A percentile compares a stretch with the other conserved stretches of the same genome.
These are phyloP conservation scores for Mycena galericulata DNA, from an alignment of 768 basidiomycete genomes.

Conservation along the genomic window DNA sequence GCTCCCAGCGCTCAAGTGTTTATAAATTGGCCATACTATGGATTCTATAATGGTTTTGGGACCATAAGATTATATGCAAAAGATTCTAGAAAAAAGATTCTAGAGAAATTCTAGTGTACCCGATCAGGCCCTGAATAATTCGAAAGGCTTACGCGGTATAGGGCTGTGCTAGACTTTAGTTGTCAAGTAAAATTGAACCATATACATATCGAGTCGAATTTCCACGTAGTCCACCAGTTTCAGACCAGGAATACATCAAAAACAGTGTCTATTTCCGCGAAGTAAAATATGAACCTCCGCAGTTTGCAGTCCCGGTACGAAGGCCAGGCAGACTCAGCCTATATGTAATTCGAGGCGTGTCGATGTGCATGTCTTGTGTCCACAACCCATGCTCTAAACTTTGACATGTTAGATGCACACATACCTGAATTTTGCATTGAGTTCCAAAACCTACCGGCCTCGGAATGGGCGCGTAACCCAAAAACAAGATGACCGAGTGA, in stretches of 20 bases:
- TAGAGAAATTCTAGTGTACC: no score
- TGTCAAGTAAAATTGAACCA: constrained; percentile 7
- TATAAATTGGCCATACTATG: no score
- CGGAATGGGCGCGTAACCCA: not conserved
- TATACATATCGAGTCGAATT: constrained; percentile 3
- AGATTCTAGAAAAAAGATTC: no score
- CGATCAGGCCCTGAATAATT: no score
- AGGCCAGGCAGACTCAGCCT: no score
- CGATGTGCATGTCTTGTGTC: not conserved
- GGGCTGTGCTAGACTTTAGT: not conserved
- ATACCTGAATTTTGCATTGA: constrained; percentile 1
- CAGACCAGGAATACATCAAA: not conserved
- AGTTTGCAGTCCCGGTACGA: no score
- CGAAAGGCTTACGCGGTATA: not conserved
- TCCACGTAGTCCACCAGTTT: not conserved
- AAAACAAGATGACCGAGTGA: no score
- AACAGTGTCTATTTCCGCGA: not conserved
- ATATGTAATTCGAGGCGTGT: not conserved
- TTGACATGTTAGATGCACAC: not conserved
- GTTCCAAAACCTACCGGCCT: not conserved
- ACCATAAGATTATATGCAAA: no score
- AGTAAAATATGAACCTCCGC: not conserved
- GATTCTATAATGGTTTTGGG: no score
- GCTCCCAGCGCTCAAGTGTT: no score
- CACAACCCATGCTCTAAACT: not conserved